Evolutionary conservation across 495 filamentous ascomycete species (phyloP).

Genomic region (Lophium mytilinum): DNA sequence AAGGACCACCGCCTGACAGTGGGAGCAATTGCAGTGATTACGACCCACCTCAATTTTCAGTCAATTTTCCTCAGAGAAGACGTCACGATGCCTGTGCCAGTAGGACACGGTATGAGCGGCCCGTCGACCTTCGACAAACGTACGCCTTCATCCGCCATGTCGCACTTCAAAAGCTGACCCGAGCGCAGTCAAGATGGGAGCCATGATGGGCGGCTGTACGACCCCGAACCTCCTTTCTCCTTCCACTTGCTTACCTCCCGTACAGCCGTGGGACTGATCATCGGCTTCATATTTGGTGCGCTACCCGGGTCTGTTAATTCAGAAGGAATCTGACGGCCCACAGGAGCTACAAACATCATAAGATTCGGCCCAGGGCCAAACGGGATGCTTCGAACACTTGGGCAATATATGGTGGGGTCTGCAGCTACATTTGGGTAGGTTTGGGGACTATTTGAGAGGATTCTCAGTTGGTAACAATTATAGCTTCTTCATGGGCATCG

Average conservation of each 20-base stretch:
- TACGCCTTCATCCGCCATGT: conserved; percentile 40
- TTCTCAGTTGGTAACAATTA: conserved; percentile 12
- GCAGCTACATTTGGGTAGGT: conserved; percentile 91
- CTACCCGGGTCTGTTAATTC: neutral
- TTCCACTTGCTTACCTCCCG: too few relatives aligned
- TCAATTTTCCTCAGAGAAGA: neutral
- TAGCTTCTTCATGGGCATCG: conserved; percentile 99
- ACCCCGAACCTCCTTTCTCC: conserved; percentile 10
- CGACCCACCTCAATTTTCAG: neutral
- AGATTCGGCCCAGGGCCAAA: conserved; percentile 89
- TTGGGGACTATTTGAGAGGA: neutral
- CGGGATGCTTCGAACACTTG: conserved; percentile 83
- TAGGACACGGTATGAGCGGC: conserved; percentile 45
- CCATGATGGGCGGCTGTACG: conserved; percentile 95
- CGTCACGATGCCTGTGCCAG: conserved; percentile 60
- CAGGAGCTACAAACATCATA: conserved; percentile 88
- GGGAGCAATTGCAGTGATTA: too few relatives aligned
- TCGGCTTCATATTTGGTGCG: conserved; percentile 94
- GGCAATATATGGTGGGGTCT: conserved; percentile 96
- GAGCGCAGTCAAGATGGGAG: conserved; percentile 84
- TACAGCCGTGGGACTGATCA: conserved; percentile 84
- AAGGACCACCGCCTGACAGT: too few relatives aligned
- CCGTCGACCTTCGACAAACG: conserved; percentile 89
- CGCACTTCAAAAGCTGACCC: conserved; percentile 22
- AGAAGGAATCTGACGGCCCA: conserved; percentile 4